Evolutionary conservation across 352 stramenopile genomes (phyloP).

Genomic region (Blastocystis sp.): DNA sequence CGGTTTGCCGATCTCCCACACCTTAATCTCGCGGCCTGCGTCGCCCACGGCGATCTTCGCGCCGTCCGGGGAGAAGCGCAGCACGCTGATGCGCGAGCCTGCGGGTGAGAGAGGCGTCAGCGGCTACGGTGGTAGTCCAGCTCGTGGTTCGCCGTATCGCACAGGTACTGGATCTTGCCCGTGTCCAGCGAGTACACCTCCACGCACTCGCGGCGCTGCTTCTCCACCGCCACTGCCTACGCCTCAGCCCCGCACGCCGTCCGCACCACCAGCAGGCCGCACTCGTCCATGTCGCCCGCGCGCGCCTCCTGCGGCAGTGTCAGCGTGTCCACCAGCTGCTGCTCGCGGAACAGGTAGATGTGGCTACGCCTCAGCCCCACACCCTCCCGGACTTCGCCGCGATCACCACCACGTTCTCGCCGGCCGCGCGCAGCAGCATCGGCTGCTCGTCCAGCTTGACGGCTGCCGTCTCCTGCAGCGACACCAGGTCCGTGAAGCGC

Average conservation of each 20-base stretch:
- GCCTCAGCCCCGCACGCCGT: neutral
- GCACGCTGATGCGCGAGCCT: constrained; percentile 74
- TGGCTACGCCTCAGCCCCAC: neutral
- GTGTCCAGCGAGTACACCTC: constrained; percentile 32
- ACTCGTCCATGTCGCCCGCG: constrained; percentile 33
- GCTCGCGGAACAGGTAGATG: constrained; percentile 78
- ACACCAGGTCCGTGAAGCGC: constrained; percentile 75
- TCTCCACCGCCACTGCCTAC: constrained; percentile 49
- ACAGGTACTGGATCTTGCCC: constrained; percentile 24
- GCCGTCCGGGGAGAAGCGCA: constrained; percentile 82
- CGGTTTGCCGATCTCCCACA: constrained; percentile 73
- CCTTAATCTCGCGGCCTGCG: constrained; percentile 82
- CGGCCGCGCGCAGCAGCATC: constrained; percentile 74
- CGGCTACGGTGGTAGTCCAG: constrained; percentile 49
- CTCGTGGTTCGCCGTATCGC: constrained; percentile 32
- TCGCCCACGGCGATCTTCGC: constrained; percentile 81
- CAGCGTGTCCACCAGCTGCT: constrained; percentile 78
- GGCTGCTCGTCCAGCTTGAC: constrained; percentile 73
- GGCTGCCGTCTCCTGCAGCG: constrained; percentile 78
- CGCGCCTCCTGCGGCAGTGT: constrained; percentile 73
- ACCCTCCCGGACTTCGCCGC: neutral
- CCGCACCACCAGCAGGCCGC: constrained; percentile 15
- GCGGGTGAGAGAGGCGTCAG: neutral
- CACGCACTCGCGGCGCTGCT: constrained; percentile 44
- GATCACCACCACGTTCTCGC: constrained; percentile 79